Conservation (phyloP, 192 early-diverging fungal genomes). For the Entophlyctis luteolus region DNA sequence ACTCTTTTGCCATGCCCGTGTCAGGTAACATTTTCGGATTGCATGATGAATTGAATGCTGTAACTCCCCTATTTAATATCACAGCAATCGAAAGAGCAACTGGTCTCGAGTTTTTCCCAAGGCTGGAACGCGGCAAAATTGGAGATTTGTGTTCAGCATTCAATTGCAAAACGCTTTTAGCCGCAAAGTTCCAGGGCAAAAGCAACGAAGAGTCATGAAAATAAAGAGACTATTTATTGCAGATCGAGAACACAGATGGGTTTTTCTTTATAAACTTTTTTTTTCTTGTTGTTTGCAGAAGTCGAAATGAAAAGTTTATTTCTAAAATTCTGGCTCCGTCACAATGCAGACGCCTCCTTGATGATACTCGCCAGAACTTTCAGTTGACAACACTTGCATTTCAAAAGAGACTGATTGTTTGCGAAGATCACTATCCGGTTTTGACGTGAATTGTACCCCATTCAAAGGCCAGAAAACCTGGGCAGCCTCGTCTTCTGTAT, state of each 20-base stretch:
- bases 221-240: no score
- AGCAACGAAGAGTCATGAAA: background rate
- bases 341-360: no score
- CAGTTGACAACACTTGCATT: no score
- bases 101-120: constrained; percentile 40
- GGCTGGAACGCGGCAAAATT: constrained; percentile 3
- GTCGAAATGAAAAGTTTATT: no score
- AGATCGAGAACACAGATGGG: no score
- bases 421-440: no score
- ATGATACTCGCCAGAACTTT: no score
- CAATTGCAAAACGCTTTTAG: background rate
- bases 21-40: constrained; percentile 70
- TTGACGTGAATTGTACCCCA: background rate
- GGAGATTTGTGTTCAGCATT: background rate
- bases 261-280: no score
- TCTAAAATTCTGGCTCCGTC: no score
- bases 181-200: background rate
- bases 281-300: no score
- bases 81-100: constrained; percentile 45
- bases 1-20: constrained; percentile 66
- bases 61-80: constrained; percentile 1
- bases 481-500: constrained; percentile 5
- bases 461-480: constrained; percentile 4
- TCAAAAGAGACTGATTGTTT: no score
- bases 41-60: constrained; percentile 59